Evolutionary conservation across 768 basidiomycete species (phyloP).

Genomic region (Pleurotus djamor): DNA sequence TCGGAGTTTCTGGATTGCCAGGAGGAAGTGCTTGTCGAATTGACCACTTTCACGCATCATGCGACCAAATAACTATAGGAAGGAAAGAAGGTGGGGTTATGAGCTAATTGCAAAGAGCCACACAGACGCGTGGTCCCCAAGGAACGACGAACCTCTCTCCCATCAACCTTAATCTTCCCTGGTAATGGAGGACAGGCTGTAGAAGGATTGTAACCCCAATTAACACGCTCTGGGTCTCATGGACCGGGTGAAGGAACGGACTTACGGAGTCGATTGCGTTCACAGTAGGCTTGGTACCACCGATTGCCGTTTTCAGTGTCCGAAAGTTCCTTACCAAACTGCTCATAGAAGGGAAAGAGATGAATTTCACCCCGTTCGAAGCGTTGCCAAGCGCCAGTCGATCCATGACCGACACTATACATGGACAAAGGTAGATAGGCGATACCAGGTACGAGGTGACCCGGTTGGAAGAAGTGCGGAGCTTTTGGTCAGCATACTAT

Average conservation of each 20-base stretch:
- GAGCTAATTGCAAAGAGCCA: neutral
- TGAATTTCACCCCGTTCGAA: conserved; percentile 80
- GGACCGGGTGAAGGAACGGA: conserved; percentile 2
- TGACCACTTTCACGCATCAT: conserved; percentile 70
- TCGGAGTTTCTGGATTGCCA: conserved; percentile 69
- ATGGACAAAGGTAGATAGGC: neutral
- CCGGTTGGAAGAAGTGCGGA: neutral
- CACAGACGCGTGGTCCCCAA: neutral
- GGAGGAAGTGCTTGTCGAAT: conserved; percentile 59
- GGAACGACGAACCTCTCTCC: conserved; percentile 59
- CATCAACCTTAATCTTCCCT: conserved; percentile 53
- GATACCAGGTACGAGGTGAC: neutral
- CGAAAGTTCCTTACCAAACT: conserved; percentile 73
- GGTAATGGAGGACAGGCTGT: conserved; percentile 63
- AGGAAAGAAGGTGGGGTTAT: neutral
- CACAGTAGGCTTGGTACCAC: conserved; percentile 55
- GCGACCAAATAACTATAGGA: conserved; percentile 69
- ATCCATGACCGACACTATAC: conserved; percentile 57
- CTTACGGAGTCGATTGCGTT: conserved; percentile 53
- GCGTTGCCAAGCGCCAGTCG: conserved; percentile 75
- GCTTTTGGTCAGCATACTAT: neutral
- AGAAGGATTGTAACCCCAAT: conserved; percentile 2
- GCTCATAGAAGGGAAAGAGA: conserved; percentile 64
- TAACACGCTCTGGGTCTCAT: neutral
- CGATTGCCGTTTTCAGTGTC: conserved; percentile 63